Evolutionary conservation across 306 rosid genomes (phyloP), one percentile per base, ranked within the genome.

Genomic region (Lathyrus tuberosus): DNA sequence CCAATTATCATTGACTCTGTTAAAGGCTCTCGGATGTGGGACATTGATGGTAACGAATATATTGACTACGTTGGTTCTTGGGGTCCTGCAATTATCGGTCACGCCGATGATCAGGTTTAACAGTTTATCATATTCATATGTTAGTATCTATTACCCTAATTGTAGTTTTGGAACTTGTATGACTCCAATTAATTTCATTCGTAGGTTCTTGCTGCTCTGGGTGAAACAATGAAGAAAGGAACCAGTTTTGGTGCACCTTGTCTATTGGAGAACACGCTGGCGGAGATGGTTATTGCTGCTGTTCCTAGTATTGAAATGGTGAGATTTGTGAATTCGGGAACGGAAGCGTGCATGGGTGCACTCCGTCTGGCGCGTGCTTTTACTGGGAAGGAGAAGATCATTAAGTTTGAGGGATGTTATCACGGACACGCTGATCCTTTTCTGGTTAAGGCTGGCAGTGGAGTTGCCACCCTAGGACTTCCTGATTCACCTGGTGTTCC

Each of bases 71-170:
- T 94, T 6, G 97, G 99, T 67, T 94, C 99, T 67, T 94, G 97
- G 99, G 99, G 99, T 17, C 99, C 99, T 38, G 99, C 97, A 5
- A 91, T 95, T 24, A 91, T 95, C n/a, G 97, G 99, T 24, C 99
- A 95, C 28, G 96, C 97, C 0, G 95, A 94, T 77, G 95, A 88
- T 75, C 76, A 85, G 96, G 98, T 92, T 3, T 3, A 1, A 24
- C 26, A 26, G 4, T 26, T 26, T 26, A 26, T 26, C 30, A 26
- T 26, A 3, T 26, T 1, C n/a, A n/a, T n/a, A n/a, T n/a, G n/a
- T n/a, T n/a, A n/a, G n/a, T n/a, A n/a, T n/a, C n/a, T 31, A 31
- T 31, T 31, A 31, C 6, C 35, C 35, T 5, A 31, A 31, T 5
- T 5, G 5, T 26, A 0, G 35, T 31, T 31, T 31, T 31, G 0